Base-by-base conservation (phyloP, 1,284 basidiomycete species). In the Naganishia liquefaciens region DNA sequence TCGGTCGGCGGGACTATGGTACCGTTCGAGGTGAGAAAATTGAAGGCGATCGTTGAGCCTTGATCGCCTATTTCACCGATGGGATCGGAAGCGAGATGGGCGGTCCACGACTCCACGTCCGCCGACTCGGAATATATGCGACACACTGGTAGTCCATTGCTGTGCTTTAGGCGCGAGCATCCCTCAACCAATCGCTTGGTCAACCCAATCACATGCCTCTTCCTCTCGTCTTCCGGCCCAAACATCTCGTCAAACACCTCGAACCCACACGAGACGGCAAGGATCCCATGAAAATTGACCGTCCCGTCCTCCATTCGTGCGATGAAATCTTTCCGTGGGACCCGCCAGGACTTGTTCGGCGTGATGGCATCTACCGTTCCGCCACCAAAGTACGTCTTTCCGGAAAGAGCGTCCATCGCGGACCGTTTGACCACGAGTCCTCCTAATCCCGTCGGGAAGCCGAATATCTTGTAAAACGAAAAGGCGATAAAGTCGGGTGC, bases 391-490 rank as follows among this genome's bases (percentile, higher is more conserved):
- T 60, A 67, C 4, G 33, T 49, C 50, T 67, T 67, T 19, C 42
- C 28, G 3, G 28, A 25, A 7, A 60, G 27, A 13, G 42, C n/a
- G 9, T 47, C 43, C 0, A 43, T 33, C 5, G 54, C 30, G 33
- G 52, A 53, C 15, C 64, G 64, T 42, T 87, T 88, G 49, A 88
- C 86, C 21, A 93, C 77, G 1, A 93, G 81, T 21, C 88, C 88
- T 37, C 90, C 90, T 49, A 92, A 84, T 1, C 90, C 90, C 0
- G 90, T 93, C 9, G 90, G 90, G 71, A 86, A 91, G 33, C 90
- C 90, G 68, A 91, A 90, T 86, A 91, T 90, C 71, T 93, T 93
- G 81, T 93, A 93, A 71, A 91, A 90, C 46, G 87, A 89, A 61
- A 91, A 75, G 0, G 86, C 88, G 83, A 92, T 86, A 5, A 89